Evolutionary conservation across 805 yeast species (phyloP), one percentile per base, ranked within the genome.

Genomic region (Metschnikowia kunwiensis): DNA sequence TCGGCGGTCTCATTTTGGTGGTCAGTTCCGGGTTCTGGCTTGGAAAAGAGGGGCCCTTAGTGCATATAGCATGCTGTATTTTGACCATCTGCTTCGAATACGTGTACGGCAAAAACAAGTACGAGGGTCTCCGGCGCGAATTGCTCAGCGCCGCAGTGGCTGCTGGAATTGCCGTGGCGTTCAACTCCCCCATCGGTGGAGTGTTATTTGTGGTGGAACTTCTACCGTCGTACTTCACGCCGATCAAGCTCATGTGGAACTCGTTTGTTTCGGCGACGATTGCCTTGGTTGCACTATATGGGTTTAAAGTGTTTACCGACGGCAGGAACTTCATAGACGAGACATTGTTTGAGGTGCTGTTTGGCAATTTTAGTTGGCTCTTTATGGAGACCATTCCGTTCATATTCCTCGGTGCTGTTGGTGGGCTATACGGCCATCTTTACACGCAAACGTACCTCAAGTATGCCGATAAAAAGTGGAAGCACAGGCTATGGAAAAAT

Each of bases 121-220:
- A 74, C 43, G 86, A 80, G 50, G 86, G 85, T 0, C 58, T 70
- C 7, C 65, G 73, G 40, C 70, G 95, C 39, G 91, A 84, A 43
- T 51, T 86, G 7, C 54, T 81, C 11, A 68, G 82, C 13, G 88
- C 94, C 1, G 85, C 89, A 0, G 74, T 86, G 1, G 89, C 94
- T 1, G 80, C 89, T 1, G 96, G 95, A 5, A 81, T 86, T 16
- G 77, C 89, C 0, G 85, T 83, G 10, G 94, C 95, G 0, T 86
- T 86, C 59, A 83, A 82, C 42, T 80, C 95, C 0, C 95, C 96
- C 3, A 79, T 87, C 38, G 95, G 94, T 6, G 96, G 95, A 1
- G 93, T 87, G 1, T 56, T 86, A 21, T 87, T 86, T 56, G 81
- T 83, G 4, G 56, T 84, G 13, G 94, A 86, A 50, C 78, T 77